Percentiles rank a stretch among this genome's conserved stretches.
Evolutionary conservation across 2,329 filamentous ascomycete genomes (phyloP).

Genomic region (Paracoccidioides lutzii): DNA sequence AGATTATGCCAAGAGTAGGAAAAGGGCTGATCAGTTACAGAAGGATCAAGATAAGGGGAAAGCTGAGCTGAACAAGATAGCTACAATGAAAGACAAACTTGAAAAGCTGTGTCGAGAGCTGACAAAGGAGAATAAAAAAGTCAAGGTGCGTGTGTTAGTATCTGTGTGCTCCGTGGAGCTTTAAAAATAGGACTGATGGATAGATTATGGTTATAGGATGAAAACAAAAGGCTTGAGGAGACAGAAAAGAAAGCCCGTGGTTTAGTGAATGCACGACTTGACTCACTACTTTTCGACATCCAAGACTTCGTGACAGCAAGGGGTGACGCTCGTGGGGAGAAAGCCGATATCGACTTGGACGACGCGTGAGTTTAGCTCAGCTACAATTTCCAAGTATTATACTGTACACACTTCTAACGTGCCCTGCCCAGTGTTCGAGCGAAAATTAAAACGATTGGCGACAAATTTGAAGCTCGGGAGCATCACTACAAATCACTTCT

Average conservation of each 20-base stretch:
- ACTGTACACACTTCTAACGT: conserved; percentile 3
- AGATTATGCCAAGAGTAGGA: conserved; percentile 91
- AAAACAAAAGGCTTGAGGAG: conserved; percentile 84
- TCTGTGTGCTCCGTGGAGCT: background rate
- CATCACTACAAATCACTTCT: conserved; percentile 85
- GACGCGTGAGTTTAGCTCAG: conserved; percentile 53
- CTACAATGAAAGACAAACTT: conserved; percentile 84
- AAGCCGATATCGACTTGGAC: conserved; percentile 75
- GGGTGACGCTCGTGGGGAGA: conserved; percentile 66
- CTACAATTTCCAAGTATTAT: background rate
- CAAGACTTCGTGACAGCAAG: conserved; percentile 82
- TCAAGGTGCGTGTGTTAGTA: conserved; percentile 54
- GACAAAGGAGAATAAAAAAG: conserved; percentile 93
- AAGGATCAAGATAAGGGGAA: conserved; percentile 90
- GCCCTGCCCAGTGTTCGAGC: conserved; percentile 41
- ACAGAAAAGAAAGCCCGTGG: conserved; percentile 70
- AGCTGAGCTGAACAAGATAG: conserved; percentile 79
- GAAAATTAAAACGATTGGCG: conserved; percentile 82
- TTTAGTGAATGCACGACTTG: conserved; percentile 74
- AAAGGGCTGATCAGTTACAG: conserved; percentile 82
- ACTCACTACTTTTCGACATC: conserved; percentile 66
- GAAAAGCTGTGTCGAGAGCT: conserved; percentile 92
- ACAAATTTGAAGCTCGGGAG: conserved; percentile 92
- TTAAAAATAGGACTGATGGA: conserved; percentile 6
- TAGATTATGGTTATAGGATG: conserved; percentile 46